Conservation (phyloP, 2,329 filamentous ascomycete genomes). For the Sporothrix pseudoabietina region DNA sequence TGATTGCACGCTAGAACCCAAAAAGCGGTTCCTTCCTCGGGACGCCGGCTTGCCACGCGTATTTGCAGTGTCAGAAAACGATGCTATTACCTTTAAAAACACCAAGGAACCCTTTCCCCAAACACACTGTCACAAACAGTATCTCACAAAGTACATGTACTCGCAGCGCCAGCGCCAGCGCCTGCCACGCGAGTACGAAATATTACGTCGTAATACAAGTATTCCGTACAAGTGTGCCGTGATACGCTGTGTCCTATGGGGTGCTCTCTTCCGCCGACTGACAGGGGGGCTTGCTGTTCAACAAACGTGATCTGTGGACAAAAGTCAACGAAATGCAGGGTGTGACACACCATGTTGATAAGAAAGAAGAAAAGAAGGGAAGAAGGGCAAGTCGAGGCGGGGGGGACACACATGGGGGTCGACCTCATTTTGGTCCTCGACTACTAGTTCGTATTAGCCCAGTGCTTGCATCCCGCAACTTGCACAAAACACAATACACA, state of each 20-base stretch:
- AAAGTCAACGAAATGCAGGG: constrained; percentile 5
- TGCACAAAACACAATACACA: not conserved
- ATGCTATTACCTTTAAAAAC: not conserved
- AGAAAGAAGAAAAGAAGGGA: not conserved
- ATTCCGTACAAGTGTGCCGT: not conserved
- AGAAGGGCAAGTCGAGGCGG: constrained; percentile 12
- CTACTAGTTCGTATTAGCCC: not conserved
- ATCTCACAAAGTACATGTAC: not conserved
- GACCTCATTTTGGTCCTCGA: not conserved
- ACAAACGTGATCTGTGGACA: no score
- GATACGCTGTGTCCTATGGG: not conserved
- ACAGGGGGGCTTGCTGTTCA: not conserved
- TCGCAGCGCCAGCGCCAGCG: not conserved
- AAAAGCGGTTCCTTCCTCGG: not conserved
- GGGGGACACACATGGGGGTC: not conserved
- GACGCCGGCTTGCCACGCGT: not conserved
- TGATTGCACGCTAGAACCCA: not conserved
- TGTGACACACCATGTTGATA: constrained; percentile 20
- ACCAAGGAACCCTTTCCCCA: not conserved
- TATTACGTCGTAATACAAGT: not conserved
- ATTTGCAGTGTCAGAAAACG: not conserved
- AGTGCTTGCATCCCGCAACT: not conserved
- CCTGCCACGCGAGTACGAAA: not conserved
- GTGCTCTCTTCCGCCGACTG: not conserved
- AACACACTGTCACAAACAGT: not conserved